A percentile compares a stretch with the other conserved stretches of the same genome.
phyloP scores from a whole-genome alignment of 352 stramenopile species.

The Pythium aquatile region DNA sequence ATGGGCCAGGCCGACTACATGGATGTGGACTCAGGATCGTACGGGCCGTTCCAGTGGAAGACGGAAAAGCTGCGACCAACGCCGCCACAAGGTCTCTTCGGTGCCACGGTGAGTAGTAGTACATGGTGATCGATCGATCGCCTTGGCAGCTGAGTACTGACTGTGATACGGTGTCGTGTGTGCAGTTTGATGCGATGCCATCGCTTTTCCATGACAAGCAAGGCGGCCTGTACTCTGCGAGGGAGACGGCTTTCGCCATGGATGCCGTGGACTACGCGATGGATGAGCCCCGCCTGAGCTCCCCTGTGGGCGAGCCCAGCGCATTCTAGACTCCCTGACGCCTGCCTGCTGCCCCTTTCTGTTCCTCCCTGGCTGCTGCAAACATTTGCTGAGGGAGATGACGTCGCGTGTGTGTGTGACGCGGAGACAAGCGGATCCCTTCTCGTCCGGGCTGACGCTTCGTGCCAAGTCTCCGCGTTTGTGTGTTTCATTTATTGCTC shows the following conservation, averaged over 20 bases:
- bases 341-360: background rate
- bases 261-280: constrained; percentile 25
- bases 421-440: background rate
- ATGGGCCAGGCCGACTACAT: constrained; percentile 26
- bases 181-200: constrained; percentile 16
- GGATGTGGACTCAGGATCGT: constrained; percentile 24
- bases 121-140: background rate
- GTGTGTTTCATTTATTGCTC: constrained; percentile 7
- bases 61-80: constrained; percentile 14
- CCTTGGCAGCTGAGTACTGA: background rate
- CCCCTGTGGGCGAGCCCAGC: constrained; percentile 16
- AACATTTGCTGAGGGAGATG: background rate
- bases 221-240: background rate
- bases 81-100: constrained; percentile 6
- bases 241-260: constrained; percentile 18
- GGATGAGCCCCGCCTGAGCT: constrained; percentile 25
- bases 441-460: background rate
- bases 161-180: background rate
- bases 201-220: constrained; percentile 26
- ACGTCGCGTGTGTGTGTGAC: background rate
- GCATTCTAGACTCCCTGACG: constrained; percentile 11
- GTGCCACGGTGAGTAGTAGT: constrained; percentile 7
- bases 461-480: background rate
- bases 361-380: background rate
- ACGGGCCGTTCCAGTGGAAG: constrained; percentile 25